Conservation (phyloP, 2,329 filamentous ascomycete genomes). For the Xylariales sp. region DNA sequence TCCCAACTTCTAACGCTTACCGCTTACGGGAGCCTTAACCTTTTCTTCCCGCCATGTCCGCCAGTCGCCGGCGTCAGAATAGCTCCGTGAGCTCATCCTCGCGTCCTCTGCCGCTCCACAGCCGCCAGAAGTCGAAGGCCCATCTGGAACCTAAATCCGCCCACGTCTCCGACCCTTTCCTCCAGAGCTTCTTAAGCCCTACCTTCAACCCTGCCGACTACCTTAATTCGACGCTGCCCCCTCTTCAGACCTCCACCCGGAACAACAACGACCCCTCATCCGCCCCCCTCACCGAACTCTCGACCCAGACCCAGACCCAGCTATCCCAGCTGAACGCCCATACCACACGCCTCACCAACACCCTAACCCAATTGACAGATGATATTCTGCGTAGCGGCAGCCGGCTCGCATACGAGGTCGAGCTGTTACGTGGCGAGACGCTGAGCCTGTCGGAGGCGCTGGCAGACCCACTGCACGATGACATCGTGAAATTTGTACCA, state of each 20-base stretch:
- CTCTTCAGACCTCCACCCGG: constrained; percentile 62
- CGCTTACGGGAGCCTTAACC: no score
- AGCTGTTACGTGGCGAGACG: constrained; percentile 89
- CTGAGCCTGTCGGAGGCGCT: constrained; percentile 82
- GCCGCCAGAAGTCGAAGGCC: constrained; percentile 54
- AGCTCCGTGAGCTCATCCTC: constrained; percentile 54
- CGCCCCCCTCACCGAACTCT: constrained; percentile 78
- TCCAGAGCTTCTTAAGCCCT: constrained; percentile 79
- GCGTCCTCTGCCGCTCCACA: constrained; percentile 56
- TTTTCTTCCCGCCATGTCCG: constrained; percentile 43
- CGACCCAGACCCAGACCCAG: constrained; percentile 83
- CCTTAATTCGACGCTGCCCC: constrained; percentile 82
- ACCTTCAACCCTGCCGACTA: constrained; percentile 87
- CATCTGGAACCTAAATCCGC: constrained; percentile 63
- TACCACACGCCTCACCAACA: constrained; percentile 82
- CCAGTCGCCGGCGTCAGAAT: constrained; percentile 59
- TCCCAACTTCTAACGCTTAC: not conserved
- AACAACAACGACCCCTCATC: constrained; percentile 46
- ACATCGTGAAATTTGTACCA: constrained; percentile 79
- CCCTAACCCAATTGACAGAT: constrained; percentile 89
- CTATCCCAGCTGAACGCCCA: constrained; percentile 90
- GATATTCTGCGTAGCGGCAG: constrained; percentile 92
- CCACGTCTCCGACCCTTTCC: constrained; percentile 76
- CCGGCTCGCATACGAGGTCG: constrained; percentile 91
- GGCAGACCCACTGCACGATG: constrained; percentile 75